Conservation (phyloP, 805 yeast genomes). For the Starmera amethionina region DNA sequence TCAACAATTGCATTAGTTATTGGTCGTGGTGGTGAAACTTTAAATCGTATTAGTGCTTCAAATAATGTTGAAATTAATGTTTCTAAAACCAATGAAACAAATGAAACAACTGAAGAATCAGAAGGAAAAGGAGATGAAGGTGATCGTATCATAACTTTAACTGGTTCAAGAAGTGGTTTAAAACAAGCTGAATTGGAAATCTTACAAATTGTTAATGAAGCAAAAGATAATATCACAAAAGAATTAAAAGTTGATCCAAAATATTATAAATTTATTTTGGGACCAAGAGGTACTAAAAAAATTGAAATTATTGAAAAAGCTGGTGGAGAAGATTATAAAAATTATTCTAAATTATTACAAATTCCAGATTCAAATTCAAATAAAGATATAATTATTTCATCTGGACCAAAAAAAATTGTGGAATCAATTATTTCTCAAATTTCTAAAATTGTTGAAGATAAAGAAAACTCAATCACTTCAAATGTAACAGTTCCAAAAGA, state of each 20-base stretch:
- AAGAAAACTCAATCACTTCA: slow-evolving; percentile 48
- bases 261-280: slow-evolving; percentile 68
- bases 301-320: slow-evolving; percentile 69
- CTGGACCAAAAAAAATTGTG: slow-evolving; percentile 73
- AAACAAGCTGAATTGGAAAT: slow-evolving; percentile 61
- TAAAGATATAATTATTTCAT: slow-evolving; percentile 45
- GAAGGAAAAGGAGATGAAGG: slow-evolving; percentile 37
- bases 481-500: slow-evolving; percentile 54
- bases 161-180: slow-evolving; percentile 72
- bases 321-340: slow-evolving; percentile 52
- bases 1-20: slow-evolving; percentile 76
- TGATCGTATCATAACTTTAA: slow-evolving; percentile 52
- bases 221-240: slow-evolving; percentile 49
- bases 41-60: slow-evolving; percentile 67
- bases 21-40: slow-evolving; percentile 80
- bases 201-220: slow-evolving; percentile 50
- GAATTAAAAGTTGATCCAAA: slow-evolving; percentile 61
- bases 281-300: slow-evolving; percentile 66
- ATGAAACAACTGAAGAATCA: neutral
- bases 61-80: slow-evolving; percentile 43
- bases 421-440: slow-evolving; percentile 55
- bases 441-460: slow-evolving; percentile 49
- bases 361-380: slow-evolving; percentile 63
- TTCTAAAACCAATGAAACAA: slow-evolving; percentile 27
- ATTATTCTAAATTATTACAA: slow-evolving; percentile 46